Base-by-base conservation (phyloP, 2,329 filamentous ascomycete species). In the Hypoxylon rubiginosum region DNA sequence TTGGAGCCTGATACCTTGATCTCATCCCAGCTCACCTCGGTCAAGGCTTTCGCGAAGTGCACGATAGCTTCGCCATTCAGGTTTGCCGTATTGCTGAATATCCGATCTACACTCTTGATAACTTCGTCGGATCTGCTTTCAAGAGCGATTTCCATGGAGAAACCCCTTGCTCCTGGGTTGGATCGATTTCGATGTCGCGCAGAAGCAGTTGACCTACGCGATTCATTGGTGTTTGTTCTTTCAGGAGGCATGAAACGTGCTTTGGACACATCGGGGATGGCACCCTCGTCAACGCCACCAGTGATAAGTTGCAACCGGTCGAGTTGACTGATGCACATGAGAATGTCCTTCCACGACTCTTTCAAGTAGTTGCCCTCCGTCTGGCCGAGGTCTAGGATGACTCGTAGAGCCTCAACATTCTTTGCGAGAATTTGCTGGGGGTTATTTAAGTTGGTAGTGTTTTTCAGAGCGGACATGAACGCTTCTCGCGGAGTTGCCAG, bases 21-120 rank as follows among this genome's bases (percentile, higher is more conserved):
- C 79, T 99, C 96, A 75, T 98, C 95, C 96, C 96, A 98, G 79
- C 95, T 98, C 70, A 99, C 95, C 77, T 97, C 94, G 7, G 93
- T 97, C 63, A 99, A 82, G 0, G 96, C 94, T 60, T 90, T 90
- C 54, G 97, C 95, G 77, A 99, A 99, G 77, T 97, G 91, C 1
- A 98, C 92, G 74, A 99, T 99, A 2, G 95, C 94, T 71, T 97
- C 94, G 64, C 94, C 94, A 4, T 92, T 94, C 2, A 99, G 85
- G 72, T 97, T 94, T 8, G 94, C 95, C 0, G 96, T 98, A 76
- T 97, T 97, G 51, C 94, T 97, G 76, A 99, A 99, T 73, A 99
- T 98, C 41, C 93, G 88, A 79, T 99, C 97, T 3, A 99, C 94
- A 26, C 92, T 91, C 73, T 94, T 93, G 72, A 98, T 90, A 73